These are phyloP conservation scores for Setaria italica DNA, from an alignment of 202 grass and related monocot species.

Conservation along the genomic window DNA sequence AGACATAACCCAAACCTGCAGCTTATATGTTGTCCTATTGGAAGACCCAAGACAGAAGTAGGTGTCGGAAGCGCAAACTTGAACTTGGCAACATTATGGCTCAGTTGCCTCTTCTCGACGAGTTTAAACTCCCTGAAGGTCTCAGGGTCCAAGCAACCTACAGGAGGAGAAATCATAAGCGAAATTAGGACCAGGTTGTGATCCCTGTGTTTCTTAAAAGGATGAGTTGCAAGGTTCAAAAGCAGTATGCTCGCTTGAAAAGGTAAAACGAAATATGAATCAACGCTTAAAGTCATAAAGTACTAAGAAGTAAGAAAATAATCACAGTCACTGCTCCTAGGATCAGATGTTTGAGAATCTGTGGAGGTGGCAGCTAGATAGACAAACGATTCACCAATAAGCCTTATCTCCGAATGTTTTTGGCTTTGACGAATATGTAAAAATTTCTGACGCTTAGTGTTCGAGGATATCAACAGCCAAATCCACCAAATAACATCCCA, in stretches of 20 bases:
- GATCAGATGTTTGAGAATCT: neutral
- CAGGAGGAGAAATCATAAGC: conserved; percentile 8
- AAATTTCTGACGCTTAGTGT: neutral
- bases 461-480: neutral
- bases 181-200: neutral
- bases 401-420: neutral
- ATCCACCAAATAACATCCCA: neutral
- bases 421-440: neutral
- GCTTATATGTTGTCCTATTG: conserved; percentile 90
- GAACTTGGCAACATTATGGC: conserved; percentile 82
- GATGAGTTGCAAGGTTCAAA: neutral
- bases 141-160: conserved; percentile 84
- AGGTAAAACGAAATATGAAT: neutral
- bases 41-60: conserved; percentile 81
- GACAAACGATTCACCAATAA: neutral
- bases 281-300: neutral
- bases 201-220: neutral
- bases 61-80: conserved; percentile 71
- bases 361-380: neutral
- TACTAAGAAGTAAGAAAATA: neutral
- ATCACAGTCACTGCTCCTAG: neutral
- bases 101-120: conserved; percentile 76
- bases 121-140: conserved; percentile 84
- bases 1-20: conserved; percentile 64
- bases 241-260: neutral